These are phyloP conservation scores for Parsonsia alboflavescens DNA, from an alignment of 257 asterid genomes.

Conservation along the genomic window DNA sequence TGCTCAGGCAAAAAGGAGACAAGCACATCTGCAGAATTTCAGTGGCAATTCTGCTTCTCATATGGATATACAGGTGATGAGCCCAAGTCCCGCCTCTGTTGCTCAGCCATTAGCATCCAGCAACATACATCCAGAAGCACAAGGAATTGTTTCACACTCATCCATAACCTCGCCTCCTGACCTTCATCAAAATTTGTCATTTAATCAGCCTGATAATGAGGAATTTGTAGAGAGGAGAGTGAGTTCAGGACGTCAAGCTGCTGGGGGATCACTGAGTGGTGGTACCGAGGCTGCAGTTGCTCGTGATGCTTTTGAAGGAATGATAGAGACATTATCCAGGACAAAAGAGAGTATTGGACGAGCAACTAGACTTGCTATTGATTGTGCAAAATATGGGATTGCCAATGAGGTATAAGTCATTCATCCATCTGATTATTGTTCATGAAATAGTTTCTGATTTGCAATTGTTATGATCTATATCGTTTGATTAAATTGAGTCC, in stretches of 20 bases:
- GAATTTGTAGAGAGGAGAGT: conserved; percentile 60
- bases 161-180: conserved; percentile 49
- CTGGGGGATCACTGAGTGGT: conserved; percentile 81
- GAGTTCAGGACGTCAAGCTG: conserved; percentile 56
- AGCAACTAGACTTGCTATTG: conserved; percentile 98
- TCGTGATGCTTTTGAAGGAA: conserved; percentile 99
- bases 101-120: conserved; percentile 44
- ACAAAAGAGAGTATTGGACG: conserved; percentile 99
- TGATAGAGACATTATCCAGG: conserved; percentile 97
- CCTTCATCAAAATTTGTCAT: conserved; percentile 41
- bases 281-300: conserved; percentile 98
- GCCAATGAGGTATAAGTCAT: conserved; percentile 66
- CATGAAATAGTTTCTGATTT: neutral
- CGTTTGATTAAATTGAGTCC: neutral
- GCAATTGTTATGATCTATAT: neutral
- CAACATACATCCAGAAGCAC: conserved; percentile 35
- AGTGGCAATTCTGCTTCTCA: conserved; percentile 36
- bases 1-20: conserved; percentile 86
- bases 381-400: conserved; percentile 94
- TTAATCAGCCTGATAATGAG: conserved; percentile 52
- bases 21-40: conserved; percentile 49
- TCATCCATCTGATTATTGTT: neutral
- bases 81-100: conserved; percentile 49
- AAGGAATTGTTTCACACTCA: conserved; percentile 36
- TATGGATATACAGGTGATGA: conserved; percentile 42